Evolutionary conservation across 2,329 filamentous ascomycete species (phyloP), one percentile per base, ranked within the genome.

Genomic region (Aquanectria penicillioides): DNA sequence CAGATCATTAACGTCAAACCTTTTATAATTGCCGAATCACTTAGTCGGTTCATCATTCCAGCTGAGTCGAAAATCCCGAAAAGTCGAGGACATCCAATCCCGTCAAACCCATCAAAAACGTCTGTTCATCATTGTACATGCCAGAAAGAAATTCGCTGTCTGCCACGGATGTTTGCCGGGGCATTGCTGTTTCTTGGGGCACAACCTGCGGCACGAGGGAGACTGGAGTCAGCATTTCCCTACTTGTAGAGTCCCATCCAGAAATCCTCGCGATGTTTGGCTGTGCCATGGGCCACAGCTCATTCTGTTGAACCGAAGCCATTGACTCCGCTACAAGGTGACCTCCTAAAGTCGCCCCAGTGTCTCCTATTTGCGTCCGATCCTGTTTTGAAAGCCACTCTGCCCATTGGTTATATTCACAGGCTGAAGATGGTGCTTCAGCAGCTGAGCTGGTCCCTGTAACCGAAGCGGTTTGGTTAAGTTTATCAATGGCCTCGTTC

Each of bases 61-160:
- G 18, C 5, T 59, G 54, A 8, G 50, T 49, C 2, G 59, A 57
- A 15, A 62, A 61, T 6, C 49, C 63, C 1, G 62, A 65, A 52
- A 71, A 71, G 37, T 71, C 63, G 5, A 71, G 31, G 0, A 69
- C 59, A 26, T 67, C 67, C 18, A 70, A 51, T 1, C 66, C 68
- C 6, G 66, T 69, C 6, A 71, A 18, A 0, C 68, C 67, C 58
- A 71, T 68, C 9, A 69, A 9, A 22, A 69, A 65, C n/a, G 51
- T 65, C 38, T 70, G 65, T 17, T 69, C 65, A 3, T 69, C 65
- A 36, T 48, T 62, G 28, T 62, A 67, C 9, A 59, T 28, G 1
- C 55, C 46, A 2, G 61, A 60, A 3, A 57, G 22, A 13, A 70
- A 46, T 0, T 57, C 47, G 1, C 40, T 47, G 4, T 44, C 53